phyloP scores from a whole-genome alignment of 495 filamentous ascomycete genomes.

The Friedmanniomyces simplex region DNA sequence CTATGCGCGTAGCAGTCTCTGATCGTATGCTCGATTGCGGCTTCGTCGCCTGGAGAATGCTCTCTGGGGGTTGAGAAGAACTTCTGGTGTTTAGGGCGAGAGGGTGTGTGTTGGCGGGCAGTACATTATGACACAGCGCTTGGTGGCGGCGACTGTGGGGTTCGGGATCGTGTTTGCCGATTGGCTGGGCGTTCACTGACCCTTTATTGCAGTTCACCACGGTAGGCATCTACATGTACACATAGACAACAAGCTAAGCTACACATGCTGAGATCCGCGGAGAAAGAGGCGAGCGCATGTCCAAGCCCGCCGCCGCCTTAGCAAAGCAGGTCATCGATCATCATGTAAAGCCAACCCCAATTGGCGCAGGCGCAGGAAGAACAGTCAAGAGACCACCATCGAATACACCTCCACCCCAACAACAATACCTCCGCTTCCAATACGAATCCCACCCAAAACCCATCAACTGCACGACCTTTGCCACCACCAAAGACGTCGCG shows the following conservation, averaged over 20 bases:
- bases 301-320: background rate
- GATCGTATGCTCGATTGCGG: background rate
- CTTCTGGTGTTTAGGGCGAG: background rate
- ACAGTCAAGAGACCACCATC: background rate
- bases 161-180: background rate
- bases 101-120: background rate
- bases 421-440: background rate
- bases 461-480: slow-evolving; percentile 4
- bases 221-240: no score
- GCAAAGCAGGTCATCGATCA: background rate
- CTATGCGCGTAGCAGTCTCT: slow-evolving; percentile 2
- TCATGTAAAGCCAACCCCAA: background rate
- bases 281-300: no score
- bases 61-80: background rate
- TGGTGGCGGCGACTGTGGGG: background rate
- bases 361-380: background rate
- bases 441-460: slow-evolving; percentile 1
- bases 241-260: no score
- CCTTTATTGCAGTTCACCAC: background rate
- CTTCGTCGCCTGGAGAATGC: slow-evolving; percentile 14
- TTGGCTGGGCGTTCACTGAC: background rate
- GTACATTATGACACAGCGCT: background rate
- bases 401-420: background rate
- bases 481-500: background rate
- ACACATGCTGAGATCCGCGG: no score